phyloP scores from a whole-genome alignment of 2,329 filamentous ascomycete genomes.

The Ophiostoma tasmaniense region DNA sequence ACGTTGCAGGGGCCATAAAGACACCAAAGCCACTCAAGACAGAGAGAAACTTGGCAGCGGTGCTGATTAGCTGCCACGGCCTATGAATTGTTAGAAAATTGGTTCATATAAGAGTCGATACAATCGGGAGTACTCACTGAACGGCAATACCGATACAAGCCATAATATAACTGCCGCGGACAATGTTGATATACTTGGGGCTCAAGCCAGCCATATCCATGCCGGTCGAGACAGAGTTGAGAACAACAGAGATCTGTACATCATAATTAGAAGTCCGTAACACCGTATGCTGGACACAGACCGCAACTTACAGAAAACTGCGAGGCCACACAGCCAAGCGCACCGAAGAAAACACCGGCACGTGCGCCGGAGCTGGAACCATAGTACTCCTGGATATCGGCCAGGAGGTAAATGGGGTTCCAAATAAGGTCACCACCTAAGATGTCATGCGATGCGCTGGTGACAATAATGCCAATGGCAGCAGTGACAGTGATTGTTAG shows the following conservation, averaged over 20 bases:
- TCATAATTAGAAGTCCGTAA: neutral
- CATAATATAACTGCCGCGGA: slow-evolving; percentile 33
- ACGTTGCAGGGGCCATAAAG: slow-evolving; percentile 36
- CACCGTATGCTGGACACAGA: neutral
- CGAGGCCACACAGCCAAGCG: slow-evolving; percentile 27
- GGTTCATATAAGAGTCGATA: no score
- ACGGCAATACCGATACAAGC: slow-evolving; percentile 16
- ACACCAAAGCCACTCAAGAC: slow-evolving; percentile 29
- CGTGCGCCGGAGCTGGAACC: slow-evolving; percentile 26
- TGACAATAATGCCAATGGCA: slow-evolving; percentile 31
- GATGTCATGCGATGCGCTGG: slow-evolving; percentile 24
- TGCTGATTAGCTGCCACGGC: slow-evolving; percentile 26
- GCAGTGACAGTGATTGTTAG: slow-evolving; percentile 25
- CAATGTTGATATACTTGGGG: slow-evolving; percentile 47
- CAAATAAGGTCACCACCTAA: slow-evolving; percentile 31
- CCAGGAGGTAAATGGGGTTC: slow-evolving; percentile 35
- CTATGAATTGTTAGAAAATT: neutral
- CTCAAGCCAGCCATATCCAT: slow-evolving; percentile 43
- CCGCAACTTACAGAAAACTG: slow-evolving; percentile 22
- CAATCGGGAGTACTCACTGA: neutral
- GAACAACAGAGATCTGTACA: slow-evolving; percentile 15
- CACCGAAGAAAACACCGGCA: slow-evolving; percentile 39
- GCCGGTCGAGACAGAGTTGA: slow-evolving; percentile 42
- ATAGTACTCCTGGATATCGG: slow-evolving; percentile 23
- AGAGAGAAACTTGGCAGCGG: slow-evolving; percentile 24